Evolutionary conservation across 805 yeast genomes (phyloP).

Genomic region (Kuraishia borneana): DNA sequence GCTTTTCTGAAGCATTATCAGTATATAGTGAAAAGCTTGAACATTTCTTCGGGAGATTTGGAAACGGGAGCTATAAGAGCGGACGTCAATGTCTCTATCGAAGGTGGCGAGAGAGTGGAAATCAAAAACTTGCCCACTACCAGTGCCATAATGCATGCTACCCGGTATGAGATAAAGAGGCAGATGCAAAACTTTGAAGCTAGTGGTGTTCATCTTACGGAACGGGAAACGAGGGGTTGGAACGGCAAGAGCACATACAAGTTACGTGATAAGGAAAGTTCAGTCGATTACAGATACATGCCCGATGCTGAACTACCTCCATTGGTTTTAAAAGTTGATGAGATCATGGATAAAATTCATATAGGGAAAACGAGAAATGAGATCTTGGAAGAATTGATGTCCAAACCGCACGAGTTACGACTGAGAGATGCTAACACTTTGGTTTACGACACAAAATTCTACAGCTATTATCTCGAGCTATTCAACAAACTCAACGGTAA

Average conservation of each 20-base stretch:
- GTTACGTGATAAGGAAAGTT: conserved; percentile 67
- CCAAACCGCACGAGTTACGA: conserved; percentile 42
- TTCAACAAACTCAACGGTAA: conserved; percentile 14
- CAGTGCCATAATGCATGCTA: conserved; percentile 68
- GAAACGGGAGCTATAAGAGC: conserved; percentile 94
- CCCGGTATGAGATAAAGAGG: conserved; percentile 59
- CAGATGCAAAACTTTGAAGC: conserved; percentile 43
- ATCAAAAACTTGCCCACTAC: conserved; percentile 83
- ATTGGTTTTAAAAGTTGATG: conserved; percentile 31
- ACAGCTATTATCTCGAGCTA: conserved; percentile 40
- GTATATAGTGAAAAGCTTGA: conserved; percentile 51
- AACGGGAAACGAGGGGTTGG: conserved; percentile 83
- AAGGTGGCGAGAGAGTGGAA: conserved; percentile 67
- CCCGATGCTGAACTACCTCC: conserved; percentile 86
- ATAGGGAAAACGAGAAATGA: conserved; percentile 43
- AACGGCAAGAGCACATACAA: conserved; percentile 60
- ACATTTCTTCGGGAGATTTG: conserved; percentile 79
- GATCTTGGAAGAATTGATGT: conserved; percentile 31
- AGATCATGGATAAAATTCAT: conserved; percentile 27
- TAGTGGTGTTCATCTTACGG: conserved; percentile 8
- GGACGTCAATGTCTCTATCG: conserved; percentile 85
- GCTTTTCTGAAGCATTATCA: conserved; percentile 78
- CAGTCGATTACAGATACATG: conserved; percentile 84
- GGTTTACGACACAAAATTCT: conserved; percentile 34
- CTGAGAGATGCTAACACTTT: conserved; percentile 70